phyloP scores from a whole-genome alignment of 345 rosid species.

The Lepidium sativum region DNA sequence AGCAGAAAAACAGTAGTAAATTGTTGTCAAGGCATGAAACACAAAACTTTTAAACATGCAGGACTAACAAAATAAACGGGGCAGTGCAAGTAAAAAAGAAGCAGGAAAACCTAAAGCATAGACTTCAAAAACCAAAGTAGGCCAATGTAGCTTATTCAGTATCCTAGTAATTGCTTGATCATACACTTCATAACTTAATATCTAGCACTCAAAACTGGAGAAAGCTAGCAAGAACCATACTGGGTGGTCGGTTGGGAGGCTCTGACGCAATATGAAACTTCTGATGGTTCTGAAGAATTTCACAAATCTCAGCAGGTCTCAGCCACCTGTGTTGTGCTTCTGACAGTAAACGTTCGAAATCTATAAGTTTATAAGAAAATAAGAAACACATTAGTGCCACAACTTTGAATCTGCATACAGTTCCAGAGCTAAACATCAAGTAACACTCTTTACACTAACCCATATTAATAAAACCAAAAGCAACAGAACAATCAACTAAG shows the following conservation, averaged over 20 bases:
- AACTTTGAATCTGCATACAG: not conserved
- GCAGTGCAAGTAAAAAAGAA: not conserved
- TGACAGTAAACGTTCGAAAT: conserved; percentile 33
- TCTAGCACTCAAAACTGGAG: not conserved
- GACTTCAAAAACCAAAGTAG: not conserved
- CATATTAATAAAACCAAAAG: not conserved
- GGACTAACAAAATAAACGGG: not conserved
- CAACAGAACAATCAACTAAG: not conserved
- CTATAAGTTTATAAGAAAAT: conserved; percentile 16
- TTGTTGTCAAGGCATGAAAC: not conserved
- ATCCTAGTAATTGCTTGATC: not conserved
- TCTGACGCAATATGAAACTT: conserved; percentile 71
- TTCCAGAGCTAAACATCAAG: not conserved
- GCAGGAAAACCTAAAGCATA: not conserved
- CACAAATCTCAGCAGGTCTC: conserved; percentile 94
- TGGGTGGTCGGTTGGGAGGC: conserved; percentile 70
- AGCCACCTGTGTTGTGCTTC: conserved; percentile 95
- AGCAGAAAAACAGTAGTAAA: not conserved
- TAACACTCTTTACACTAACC: not conserved
- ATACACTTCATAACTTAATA: not conserved
- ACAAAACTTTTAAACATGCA: not conserved
- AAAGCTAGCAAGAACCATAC: conserved; percentile 36
- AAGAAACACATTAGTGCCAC: conserved; percentile 1
- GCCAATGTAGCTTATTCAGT: not conserved
- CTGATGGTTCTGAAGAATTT: conserved; percentile 74